Percentiles rank a stretch among this genome's conserved stretches.
phyloP scores from a whole-genome alignment of 176 grass and related monocot genomes.

The Oryza brachyantha region DNA sequence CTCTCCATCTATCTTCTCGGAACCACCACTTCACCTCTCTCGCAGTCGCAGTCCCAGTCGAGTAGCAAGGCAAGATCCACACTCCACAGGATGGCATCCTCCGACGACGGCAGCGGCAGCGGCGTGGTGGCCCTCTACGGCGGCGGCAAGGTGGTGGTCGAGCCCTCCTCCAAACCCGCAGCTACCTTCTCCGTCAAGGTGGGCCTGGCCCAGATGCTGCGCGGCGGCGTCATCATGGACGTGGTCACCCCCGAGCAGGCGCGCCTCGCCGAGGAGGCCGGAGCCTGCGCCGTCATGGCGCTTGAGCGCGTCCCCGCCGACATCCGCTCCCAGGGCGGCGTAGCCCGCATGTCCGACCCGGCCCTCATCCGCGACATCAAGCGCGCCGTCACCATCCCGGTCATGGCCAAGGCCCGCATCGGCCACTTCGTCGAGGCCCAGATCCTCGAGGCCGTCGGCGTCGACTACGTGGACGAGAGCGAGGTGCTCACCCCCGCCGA shows the following conservation, averaged over 20 bases:
- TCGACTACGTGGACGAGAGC: slow-evolving; percentile 89
- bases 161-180: slow-evolving; percentile 38
- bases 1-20: too few relatives aligned
- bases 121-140: slow-evolving; percentile 54
- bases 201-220: slow-evolving; percentile 74
- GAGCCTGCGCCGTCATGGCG: slow-evolving; percentile 77
- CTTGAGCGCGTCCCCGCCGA: slow-evolving; percentile 82
- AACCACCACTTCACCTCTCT: too few relatives aligned
- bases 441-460: slow-evolving; percentile 65
- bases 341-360: slow-evolving; percentile 79
- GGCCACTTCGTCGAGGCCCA: slow-evolving; percentile 89
- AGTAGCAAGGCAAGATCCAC: too few relatives aligned
- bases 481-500: slow-evolving; percentile 82
- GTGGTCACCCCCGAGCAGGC: slow-evolving; percentile 66
- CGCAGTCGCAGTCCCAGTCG: too few relatives aligned
- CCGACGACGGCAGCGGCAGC: slow-evolving; percentile 20
- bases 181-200: slow-evolving; percentile 78
- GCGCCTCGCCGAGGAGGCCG: slow-evolving; percentile 75
- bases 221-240: slow-evolving; percentile 85
- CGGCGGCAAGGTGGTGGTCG: slow-evolving; percentile 39
- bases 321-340: slow-evolving; percentile 68
- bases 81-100: not conserved
- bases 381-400: slow-evolving; percentile 87
- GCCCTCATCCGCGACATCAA: slow-evolving; percentile 85
- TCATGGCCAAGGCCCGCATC: slow-evolving; percentile 96